Conservation (phyloP, 2,329 filamentous ascomycete species). For the Rutstroemia sp. region DNA sequence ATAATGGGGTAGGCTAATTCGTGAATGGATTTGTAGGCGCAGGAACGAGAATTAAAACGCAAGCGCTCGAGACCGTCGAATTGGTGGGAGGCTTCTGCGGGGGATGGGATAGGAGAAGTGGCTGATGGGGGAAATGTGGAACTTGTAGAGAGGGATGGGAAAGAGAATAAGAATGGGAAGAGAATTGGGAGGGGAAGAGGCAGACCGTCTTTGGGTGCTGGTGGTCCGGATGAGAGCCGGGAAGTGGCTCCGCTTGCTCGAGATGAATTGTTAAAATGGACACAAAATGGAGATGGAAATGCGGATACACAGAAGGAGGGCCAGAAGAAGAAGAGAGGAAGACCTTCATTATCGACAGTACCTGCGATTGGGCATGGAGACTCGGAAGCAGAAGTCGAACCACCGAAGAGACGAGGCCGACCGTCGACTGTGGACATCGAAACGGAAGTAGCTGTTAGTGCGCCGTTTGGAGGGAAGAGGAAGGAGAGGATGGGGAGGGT, state of each 20-base stretch:
- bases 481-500: neutral
- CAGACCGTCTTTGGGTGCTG: neutral
- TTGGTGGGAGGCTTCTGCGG: conserved; percentile 21
- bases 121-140: neutral
- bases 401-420: neutral
- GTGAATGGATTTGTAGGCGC: neutral
- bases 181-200: neutral
- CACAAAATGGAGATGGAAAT: too few species aligned
- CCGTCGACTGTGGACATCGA: neutral
- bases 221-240: neutral
- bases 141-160: too few species aligned
- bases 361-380: neutral
- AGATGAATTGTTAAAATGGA: too few species aligned
- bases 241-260: too few species aligned
- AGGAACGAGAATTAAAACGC: conserved; percentile 16
- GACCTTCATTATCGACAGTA: neutral
- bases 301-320: too few species aligned
- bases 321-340: neutral
- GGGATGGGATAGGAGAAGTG: neutral
- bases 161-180: neutral
- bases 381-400: neutral
- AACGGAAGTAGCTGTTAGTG: neutral
- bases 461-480: neutral
- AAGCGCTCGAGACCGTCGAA: conserved; percentile 23
- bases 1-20: neutral